Percentiles rank a stretch among this genome's conserved stretches.
These are phyloP conservation scores for Wolfiporia cocos DNA, from an alignment of 1,284 basidiomycete species.

Conservation along the genomic window DNA sequence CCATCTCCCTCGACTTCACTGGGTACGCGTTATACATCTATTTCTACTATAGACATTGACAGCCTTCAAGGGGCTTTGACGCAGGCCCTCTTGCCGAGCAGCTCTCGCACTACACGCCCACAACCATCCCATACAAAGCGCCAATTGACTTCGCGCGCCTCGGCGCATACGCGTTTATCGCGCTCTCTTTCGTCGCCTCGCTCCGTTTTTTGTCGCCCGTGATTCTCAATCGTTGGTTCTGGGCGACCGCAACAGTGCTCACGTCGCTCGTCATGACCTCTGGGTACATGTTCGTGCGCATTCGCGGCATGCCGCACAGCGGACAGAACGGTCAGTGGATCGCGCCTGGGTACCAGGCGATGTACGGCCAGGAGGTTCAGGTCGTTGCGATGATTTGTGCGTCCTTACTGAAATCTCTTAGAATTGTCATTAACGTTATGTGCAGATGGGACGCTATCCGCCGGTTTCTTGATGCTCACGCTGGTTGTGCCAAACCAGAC, in stretches of 20 bases:
- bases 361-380: slow-evolving; percentile 90
- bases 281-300: slow-evolving; percentile 96
- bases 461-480: slow-evolving; percentile 80
- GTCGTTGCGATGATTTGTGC: slow-evolving; percentile 84
- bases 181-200: slow-evolving; percentile 39
- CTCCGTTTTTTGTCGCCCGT: slow-evolving; percentile 65
- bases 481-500: slow-evolving; percentile 77
- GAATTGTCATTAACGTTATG: slow-evolving; percentile 5
- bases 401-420: slow-evolving; percentile 27
- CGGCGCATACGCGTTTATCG: slow-evolving; percentile 35
- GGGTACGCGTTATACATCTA: slow-evolving; percentile 36
- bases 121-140: slow-evolving; percentile 67
- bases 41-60: not conserved
- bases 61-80: slow-evolving; percentile 69
- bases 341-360: slow-evolving; percentile 83
- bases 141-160: slow-evolving; percentile 67
- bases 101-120: slow-evolving; percentile 65
- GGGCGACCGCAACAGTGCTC: slow-evolving; percentile 62
- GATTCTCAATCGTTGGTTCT: slow-evolving; percentile 74
- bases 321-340: slow-evolving; percentile 73
- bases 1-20: slow-evolving; percentile 75
- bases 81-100: slow-evolving; percentile 72
- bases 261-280: slow-evolving; percentile 80
- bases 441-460: slow-evolving; percentile 78
- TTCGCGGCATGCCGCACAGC: slow-evolving; percentile 76